Percentiles rank a stretch among this genome's conserved stretches.
Conservation (phyloP, 768 basidiomycete genomes). For the Rhizopogon vinicolor region DNA sequence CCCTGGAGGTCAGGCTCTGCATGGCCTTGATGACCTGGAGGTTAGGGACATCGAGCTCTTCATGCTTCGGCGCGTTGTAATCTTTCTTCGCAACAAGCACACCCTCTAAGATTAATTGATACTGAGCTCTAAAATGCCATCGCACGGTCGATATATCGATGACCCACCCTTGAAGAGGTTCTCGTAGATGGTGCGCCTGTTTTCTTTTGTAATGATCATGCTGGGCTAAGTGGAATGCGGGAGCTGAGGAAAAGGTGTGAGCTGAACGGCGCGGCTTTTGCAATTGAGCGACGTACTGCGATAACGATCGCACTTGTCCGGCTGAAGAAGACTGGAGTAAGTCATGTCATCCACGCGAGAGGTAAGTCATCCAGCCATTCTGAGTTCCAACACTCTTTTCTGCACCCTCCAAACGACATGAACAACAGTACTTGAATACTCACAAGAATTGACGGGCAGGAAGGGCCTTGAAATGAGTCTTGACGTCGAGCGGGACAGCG, state of each 20-base stretch:
- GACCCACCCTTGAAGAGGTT: conserved; percentile 97
- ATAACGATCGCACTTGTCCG: conserved; percentile 29
- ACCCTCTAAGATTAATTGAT: conserved; percentile 60
- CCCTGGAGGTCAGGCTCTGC: conserved; percentile 66
- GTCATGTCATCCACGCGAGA: conserved; percentile 24
- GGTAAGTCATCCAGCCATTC: conserved; percentile 29
- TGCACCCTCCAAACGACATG: conserved; percentile 4
- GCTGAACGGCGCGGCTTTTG: background rate
- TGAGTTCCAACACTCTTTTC: background rate
- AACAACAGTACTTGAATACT: conserved; percentile 10
- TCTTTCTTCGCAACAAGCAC: conserved; percentile 99
- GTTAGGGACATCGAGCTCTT: conserved; percentile 75
- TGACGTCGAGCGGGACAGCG: conserved; percentile 33
- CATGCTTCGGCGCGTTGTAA: conserved; percentile 95
- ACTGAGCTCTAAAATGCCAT: background rate
- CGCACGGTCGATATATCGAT: background rate
- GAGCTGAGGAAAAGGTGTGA: conserved; percentile 20
- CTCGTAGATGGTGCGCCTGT: conserved; percentile 96
- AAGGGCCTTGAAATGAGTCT: conserved; percentile 26
- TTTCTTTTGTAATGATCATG: conserved; percentile 97
- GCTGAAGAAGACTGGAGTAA: conserved; percentile 19
- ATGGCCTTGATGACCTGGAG: conserved; percentile 69
- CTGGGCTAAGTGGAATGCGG: conserved; percentile 32
- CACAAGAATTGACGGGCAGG: conserved; percentile 16
- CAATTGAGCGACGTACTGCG: conserved; percentile 28